These are phyloP conservation scores for Fusarium sp. DNA, from an alignment of 2,329 filamentous ascomycete genomes.

Conservation along the genomic window DNA sequence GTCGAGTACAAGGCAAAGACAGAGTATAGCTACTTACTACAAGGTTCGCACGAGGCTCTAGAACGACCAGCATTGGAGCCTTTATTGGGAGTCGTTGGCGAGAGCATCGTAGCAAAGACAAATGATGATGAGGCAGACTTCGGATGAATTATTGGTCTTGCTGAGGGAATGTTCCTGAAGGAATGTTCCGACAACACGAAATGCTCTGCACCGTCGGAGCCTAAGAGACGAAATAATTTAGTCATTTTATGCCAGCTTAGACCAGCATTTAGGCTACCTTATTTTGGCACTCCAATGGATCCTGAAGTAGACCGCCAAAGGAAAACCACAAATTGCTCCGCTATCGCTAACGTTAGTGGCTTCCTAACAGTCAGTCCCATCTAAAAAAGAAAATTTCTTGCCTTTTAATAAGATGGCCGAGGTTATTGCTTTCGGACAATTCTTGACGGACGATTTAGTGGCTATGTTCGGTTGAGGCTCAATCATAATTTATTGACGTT, in stretches of 20 bases:
- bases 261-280: too few species aligned
- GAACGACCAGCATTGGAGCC: background rate
- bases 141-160: background rate
- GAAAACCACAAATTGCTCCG: constrained; percentile 3
- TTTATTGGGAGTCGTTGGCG: background rate
- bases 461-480: background rate
- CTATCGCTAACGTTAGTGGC: constrained; percentile 1
- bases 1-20: background rate
- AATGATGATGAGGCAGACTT: background rate
- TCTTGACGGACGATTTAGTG: background rate
- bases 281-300: too few species aligned
- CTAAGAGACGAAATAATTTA: too few species aligned
- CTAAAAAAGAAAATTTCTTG: background rate
- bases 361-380: constrained; percentile 4
- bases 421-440: background rate
- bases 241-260: too few species aligned
- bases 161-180: background rate
- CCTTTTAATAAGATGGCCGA: background rate
- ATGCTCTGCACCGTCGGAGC: background rate
- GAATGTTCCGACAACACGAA: background rate
- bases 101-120: background rate
- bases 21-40: background rate
- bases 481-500: background rate
- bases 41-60: background rate
- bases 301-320: background rate